phyloP scores from a whole-genome alignment of 257 asterid species.

The Solanum clarkiae region DNA sequence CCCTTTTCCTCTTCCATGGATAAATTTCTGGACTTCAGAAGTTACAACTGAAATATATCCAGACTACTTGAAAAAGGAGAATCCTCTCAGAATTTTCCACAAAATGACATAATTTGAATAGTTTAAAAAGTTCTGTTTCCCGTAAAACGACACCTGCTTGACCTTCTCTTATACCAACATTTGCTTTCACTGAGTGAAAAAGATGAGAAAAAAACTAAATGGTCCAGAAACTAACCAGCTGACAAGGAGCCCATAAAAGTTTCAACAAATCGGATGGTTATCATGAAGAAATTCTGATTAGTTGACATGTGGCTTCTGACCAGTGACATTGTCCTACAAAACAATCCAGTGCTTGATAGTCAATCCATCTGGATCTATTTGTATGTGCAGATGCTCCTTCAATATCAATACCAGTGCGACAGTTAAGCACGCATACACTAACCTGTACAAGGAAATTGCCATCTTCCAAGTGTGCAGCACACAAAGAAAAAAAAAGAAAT shows the following conservation, averaged over 20 bases:
- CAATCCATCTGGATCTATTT: background rate
- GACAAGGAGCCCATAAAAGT: constrained; percentile 94
- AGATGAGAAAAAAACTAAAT: background rate
- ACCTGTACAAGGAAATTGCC: constrained; percentile 99
- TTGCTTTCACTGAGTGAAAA: background rate
- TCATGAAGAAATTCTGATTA: constrained; percentile 66
- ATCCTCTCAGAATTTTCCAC: background rate
- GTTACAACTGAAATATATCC: background rate
- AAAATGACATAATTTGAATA: background rate
- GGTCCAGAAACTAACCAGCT: constrained; percentile 49
- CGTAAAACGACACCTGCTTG: background rate
- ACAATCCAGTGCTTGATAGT: constrained; percentile 7
- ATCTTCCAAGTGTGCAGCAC: constrained; percentile 53
- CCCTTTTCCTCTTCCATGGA: background rate
- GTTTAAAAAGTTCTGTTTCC: background rate
- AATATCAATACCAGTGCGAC: background rate
- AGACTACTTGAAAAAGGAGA: background rate
- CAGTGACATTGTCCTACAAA: constrained; percentile 82
- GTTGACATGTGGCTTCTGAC: constrained; percentile 83
- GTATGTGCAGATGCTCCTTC: background rate
- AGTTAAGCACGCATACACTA: constrained; percentile 12
- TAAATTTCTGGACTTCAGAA: background rate
- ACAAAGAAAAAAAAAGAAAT: constrained; percentile 16
- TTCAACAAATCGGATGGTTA: constrained; percentile 89
- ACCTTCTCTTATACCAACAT: background rate